A percentile compares a stretch with the other conserved stretches of the same genome.
Evolutionary conservation across 805 yeast genomes (phyloP).

Genomic region (Metschnikowia picachoensis): DNA sequence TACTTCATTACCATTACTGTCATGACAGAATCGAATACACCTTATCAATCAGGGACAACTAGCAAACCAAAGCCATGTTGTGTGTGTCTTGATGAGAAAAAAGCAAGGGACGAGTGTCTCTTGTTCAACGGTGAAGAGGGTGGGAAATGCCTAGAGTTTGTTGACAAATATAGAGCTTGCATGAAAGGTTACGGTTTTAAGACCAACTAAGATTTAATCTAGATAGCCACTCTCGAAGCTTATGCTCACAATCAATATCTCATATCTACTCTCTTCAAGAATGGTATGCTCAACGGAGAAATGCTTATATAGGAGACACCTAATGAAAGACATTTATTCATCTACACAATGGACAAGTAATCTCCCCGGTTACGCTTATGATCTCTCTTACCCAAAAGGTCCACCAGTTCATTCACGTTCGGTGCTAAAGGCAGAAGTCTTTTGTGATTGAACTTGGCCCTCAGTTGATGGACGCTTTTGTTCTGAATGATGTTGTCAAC

Average conservation of each 20-base stretch:
- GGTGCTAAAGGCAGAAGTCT: not conserved
- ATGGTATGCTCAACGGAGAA: not conserved
- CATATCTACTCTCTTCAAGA: not conserved
- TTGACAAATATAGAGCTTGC: constrained; percentile 73
- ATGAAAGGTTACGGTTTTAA: constrained; percentile 91
- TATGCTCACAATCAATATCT: no score
- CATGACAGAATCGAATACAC: not conserved
- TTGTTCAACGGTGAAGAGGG: constrained; percentile 79
- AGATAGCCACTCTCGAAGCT: no score
- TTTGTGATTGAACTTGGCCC: constrained; percentile 13
- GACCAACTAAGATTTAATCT: constrained; percentile 19
- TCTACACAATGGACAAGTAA: constrained; percentile 3
- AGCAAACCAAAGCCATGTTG: constrained; percentile 92
- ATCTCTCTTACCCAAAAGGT: not conserved
- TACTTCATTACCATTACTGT: not conserved
- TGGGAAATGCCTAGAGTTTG: constrained; percentile 71
- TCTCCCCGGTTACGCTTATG: not conserved
- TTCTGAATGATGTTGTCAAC: constrained; percentile 72
- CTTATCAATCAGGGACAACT: constrained; percentile 7
- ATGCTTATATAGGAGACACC: constrained; percentile 2
- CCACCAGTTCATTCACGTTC: constrained; percentile 6
- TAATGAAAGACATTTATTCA: not conserved
- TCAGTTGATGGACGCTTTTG: constrained; percentile 37
- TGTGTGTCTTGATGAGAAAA: constrained; percentile 84
- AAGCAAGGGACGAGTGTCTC: constrained; percentile 81